phyloP scores from a whole-genome alignment of 2,329 filamentous ascomycete genomes.

The Ophiocordyceps australis region DNA sequence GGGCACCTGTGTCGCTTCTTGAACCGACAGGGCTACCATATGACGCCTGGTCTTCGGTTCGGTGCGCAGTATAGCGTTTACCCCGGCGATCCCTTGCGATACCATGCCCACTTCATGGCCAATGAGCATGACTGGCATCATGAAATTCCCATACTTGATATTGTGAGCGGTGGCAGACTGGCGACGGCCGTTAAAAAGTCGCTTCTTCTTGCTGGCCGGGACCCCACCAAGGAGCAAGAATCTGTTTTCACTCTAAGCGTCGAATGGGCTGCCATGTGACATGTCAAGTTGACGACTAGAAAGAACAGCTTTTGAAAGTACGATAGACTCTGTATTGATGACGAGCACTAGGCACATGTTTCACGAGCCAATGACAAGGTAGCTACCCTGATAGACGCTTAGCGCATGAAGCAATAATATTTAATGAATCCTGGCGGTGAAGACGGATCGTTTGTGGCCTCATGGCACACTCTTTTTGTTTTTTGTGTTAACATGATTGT shows the following conservation, averaged over 20 bases:
- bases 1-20: slow-evolving; percentile 61
- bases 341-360: no score
- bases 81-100: slow-evolving; percentile 83
- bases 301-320: no score
- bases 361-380: no score
- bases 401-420: no score
- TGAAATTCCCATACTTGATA: slow-evolving; percentile 64
- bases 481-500: no score
- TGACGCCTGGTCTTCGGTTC: slow-evolving; percentile 84
- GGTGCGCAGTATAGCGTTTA: slow-evolving; percentile 91
- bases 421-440: no score
- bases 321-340: no score
- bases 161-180: slow-evolving; percentile 72
- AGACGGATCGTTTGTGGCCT: no score
- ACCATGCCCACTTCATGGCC: slow-evolving; percentile 86
- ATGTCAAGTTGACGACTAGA: no score
- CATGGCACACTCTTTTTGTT: no score
- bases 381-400: no score
- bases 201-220: slow-evolving; percentile 64
- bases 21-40: slow-evolving; percentile 63
- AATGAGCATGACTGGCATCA: slow-evolving; percentile 79
- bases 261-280: slow-evolving; percentile 87
- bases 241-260: slow-evolving; percentile 60
- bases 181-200: slow-evolving; percentile 95
- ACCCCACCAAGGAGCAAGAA: slow-evolving; percentile 14